A percentile compares a stretch with the other conserved stretches of the same genome.
These are phyloP conservation scores for Myxozyma monticola DNA, from an alignment of 805 yeast genomes.

Conservation along the genomic window DNA sequence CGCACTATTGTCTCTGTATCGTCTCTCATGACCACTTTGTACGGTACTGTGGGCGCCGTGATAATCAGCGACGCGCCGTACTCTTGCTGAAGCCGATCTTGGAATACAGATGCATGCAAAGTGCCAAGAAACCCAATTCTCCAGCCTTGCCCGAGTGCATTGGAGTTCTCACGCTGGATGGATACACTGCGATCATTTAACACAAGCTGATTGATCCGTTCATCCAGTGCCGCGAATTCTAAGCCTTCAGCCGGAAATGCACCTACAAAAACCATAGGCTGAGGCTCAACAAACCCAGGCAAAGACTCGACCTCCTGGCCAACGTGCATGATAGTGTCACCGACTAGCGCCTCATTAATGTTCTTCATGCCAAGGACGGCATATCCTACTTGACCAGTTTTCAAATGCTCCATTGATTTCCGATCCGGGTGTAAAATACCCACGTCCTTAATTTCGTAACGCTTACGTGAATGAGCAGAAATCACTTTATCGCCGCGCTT, in stretches of 20 bases:
- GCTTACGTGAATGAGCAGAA: slow-evolving; percentile 72
- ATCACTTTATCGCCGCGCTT: slow-evolving; percentile 71
- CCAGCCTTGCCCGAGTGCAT: slow-evolving; percentile 97
- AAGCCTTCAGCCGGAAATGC: slow-evolving; percentile 96
- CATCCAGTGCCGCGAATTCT: slow-evolving; percentile 86
- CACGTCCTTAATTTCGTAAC: slow-evolving; percentile 85
- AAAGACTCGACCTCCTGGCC: slow-evolving; percentile 63
- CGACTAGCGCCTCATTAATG: slow-evolving; percentile 81
- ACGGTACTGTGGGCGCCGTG: slow-evolving; percentile 96
- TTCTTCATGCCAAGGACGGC: slow-evolving; percentile 93
- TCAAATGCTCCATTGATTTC: slow-evolving; percentile 58
- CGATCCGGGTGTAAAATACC: slow-evolving; percentile 96
- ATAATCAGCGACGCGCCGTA: slow-evolving; percentile 90
- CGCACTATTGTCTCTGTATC: slow-evolving; percentile 68
- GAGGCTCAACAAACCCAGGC: slow-evolving; percentile 94
- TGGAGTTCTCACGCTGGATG: slow-evolving; percentile 84
- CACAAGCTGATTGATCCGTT: slow-evolving; percentile 82
- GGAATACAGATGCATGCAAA: slow-evolving; percentile 90
- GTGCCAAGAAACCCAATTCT: slow-evolving; percentile 93
- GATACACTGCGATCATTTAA: slow-evolving; percentile 91
- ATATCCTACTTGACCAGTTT: slow-evolving; percentile 94
- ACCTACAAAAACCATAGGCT: slow-evolving; percentile 96
- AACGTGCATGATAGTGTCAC: slow-evolving; percentile 78
- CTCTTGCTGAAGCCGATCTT: slow-evolving; percentile 87
- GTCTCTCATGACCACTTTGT: slow-evolving; percentile 66